These are phyloP conservation scores for Lactifluus echinatus DNA, from an alignment of 768 basidiomycete genomes.

Conservation along the genomic window DNA sequence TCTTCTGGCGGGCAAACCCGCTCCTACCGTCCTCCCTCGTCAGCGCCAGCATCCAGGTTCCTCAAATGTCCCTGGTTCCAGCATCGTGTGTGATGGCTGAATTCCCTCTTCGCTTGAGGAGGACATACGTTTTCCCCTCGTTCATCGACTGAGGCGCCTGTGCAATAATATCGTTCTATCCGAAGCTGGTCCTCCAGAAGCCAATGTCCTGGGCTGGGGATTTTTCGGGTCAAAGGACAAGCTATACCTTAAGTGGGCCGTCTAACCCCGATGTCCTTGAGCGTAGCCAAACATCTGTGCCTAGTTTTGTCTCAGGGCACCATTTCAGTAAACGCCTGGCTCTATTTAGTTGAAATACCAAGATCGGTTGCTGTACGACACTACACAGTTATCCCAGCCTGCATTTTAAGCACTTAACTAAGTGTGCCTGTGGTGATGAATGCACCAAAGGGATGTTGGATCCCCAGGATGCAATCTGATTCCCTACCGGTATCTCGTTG, in stretches of 20 bases:
- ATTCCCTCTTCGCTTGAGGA: not conserved
- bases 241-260: conserved; percentile 11
- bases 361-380: not conserved
- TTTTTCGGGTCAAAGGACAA: not conserved
- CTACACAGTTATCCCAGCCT: not conserved
- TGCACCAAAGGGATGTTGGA: not conserved
- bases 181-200: not conserved
- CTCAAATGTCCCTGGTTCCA: not conserved
- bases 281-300: conserved; percentile 8
- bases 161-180: not conserved
- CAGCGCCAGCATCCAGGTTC: not conserved
- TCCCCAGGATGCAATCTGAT: not conserved
- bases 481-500: not conserved
- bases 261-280: conserved; percentile 2
- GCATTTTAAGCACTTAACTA: not conserved
- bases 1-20: conserved; percentile 1
- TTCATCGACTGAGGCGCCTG: not conserved
- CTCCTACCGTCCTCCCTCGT: not conserved
- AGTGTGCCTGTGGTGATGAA: not conserved
- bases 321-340: not conserved
- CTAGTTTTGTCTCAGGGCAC: not conserved
- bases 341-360: not conserved
- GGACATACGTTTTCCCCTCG: not conserved
- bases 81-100: conserved; percentile 1
- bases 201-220: conserved; percentile 8